These are phyloP conservation scores for Gonium pectorale DNA, from an alignment of 139 green algal genomes.

Conservation along the genomic window DNA sequence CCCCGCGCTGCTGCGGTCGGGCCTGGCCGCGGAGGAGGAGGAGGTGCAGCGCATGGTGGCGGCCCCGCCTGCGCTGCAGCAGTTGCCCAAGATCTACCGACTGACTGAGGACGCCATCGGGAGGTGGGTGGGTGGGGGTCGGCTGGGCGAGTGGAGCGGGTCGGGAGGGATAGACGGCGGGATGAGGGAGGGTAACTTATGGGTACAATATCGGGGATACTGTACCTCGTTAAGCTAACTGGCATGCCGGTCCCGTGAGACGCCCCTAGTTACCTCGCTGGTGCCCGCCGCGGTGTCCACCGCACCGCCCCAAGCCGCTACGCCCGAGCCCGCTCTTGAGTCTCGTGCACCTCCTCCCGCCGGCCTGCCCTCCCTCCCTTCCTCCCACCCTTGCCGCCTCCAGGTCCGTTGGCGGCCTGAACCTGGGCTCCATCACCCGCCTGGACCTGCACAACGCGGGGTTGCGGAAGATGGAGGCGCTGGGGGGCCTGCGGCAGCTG, in stretches of 20 bases:
- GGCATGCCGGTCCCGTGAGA: too few species aligned
- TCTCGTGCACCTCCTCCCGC: too few species aligned
- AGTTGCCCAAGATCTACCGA: conserved; percentile 21
- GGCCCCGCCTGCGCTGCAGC: background rate
- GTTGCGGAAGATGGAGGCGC: conserved; percentile 59
- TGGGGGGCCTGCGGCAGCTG: conserved; percentile 33
- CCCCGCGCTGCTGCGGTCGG: conserved; percentile 12
- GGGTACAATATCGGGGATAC: too few species aligned
- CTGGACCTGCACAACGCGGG: conserved; percentile 70
- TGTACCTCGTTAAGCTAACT: too few species aligned
- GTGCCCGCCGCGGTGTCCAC: too few species aligned
- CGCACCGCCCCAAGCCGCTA: too few species aligned
- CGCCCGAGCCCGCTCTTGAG: too few species aligned
- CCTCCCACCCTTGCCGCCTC: background rate
- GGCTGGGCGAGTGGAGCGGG: background rate
- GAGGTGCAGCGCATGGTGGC: conserved; percentile 31
- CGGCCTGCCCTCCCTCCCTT: background rate
- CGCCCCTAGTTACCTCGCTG: too few species aligned
- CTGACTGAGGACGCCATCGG: conserved; percentile 28
- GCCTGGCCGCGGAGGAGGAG: conserved; percentile 31
- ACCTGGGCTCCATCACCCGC: conserved; percentile 52
- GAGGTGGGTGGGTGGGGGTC: conserved; percentile 2
- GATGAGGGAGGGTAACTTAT: background rate
- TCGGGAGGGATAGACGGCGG: background rate
- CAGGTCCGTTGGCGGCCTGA: conserved; percentile 18